Conservation (phyloP, 345 rosid genomes). For the Eucalyptus globulus region DNA sequence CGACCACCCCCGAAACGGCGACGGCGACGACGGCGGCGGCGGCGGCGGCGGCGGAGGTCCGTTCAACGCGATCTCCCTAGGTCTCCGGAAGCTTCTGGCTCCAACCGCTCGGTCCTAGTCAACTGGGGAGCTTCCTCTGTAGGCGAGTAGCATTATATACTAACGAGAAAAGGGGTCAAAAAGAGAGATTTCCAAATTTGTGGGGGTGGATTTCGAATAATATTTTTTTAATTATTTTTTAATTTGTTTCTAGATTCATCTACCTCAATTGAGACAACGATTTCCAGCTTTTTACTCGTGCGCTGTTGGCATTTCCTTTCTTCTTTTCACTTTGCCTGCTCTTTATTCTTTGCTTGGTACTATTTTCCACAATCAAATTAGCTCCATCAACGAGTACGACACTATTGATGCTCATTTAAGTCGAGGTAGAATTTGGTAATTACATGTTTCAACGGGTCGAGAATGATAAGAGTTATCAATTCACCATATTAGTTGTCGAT, state of each 20-base stretch:
- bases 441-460: not conserved
- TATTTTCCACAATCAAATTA: no score
- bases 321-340: not conserved
- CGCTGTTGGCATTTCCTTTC: not conserved
- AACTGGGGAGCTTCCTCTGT: not conserved
- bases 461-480: no score
- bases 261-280: not conserved
- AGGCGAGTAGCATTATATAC: not conserved
- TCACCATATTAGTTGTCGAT: no score
- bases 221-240: fast-evolving
- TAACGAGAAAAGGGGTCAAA: not conserved
- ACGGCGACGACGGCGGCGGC: not conserved
- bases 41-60: not conserved
- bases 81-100: not conserved
- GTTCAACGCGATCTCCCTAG: not conserved
- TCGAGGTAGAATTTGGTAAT: not conserved
- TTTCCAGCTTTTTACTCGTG: not conserved
- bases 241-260: not conserved
- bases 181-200: not conserved
- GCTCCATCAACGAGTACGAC: not conserved
- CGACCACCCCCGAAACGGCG: not conserved
- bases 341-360: not conserved
- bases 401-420: not conserved
- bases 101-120: not conserved
- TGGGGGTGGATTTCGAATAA: not conserved